A percentile compares a stretch with the other conserved stretches of the same genome.
phyloP scores from a whole-genome alignment of 2,329 filamentous ascomycete species.

The Proliferodiscus dingleyae region DNA sequence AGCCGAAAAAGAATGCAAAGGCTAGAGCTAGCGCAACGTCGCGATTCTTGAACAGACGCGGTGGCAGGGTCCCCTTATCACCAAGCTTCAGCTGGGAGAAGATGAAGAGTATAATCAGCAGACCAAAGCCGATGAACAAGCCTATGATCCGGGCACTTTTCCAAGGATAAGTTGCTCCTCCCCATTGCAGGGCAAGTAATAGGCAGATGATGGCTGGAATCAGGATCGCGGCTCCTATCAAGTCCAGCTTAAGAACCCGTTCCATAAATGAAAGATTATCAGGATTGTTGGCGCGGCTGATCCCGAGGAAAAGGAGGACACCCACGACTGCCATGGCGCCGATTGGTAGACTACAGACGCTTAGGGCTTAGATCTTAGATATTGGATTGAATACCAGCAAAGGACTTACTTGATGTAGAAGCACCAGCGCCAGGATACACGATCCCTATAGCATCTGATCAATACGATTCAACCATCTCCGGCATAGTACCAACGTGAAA shows the following conservation, averaged over 20 bases:
- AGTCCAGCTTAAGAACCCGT: constrained; percentile 31
- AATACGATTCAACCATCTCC: constrained; percentile 9
- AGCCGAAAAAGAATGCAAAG: constrained; percentile 24
- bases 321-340: constrained; percentile 34
- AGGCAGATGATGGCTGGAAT: constrained; percentile 34
- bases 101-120: constrained; percentile 30
- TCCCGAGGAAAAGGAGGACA: constrained; percentile 39
- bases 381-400: neutral
- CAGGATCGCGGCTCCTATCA: constrained; percentile 33
- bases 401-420: constrained; percentile 23
- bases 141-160: constrained; percentile 30
- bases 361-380: neutral
- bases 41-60: constrained; percentile 31
- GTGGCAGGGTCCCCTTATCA: constrained; percentile 34
- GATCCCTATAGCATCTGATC: constrained; percentile 12
- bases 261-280: constrained; percentile 19
- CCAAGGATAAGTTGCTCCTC: constrained; percentile 36
- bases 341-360: constrained; percentile 19
- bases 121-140: constrained; percentile 30
- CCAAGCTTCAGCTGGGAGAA: constrained; percentile 31
- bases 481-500: constrained; percentile 2
- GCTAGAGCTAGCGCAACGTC: constrained; percentile 17
- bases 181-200: constrained; percentile 39
- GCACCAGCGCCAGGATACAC: constrained; percentile 30
- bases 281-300: constrained; percentile 33